Evolutionary conservation across 2,329 filamentous ascomycete species (phyloP).

Genomic region (Cordyceps cateniannulata): DNA sequence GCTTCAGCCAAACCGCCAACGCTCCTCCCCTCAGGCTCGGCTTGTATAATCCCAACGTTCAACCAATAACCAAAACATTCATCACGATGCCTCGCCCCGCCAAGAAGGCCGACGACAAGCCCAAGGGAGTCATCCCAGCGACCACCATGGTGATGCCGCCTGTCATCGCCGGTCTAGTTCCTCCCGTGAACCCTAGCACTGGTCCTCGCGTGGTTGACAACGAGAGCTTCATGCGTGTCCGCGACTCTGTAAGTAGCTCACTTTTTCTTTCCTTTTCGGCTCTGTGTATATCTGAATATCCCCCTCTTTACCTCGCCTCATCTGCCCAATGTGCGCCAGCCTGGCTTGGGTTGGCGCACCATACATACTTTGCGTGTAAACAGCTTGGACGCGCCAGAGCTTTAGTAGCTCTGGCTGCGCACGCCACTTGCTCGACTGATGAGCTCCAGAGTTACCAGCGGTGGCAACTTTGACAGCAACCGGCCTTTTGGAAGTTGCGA

Average conservation of each 20-base stretch:
- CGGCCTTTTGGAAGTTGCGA: neutral
- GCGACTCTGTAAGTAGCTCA: slow-evolving; percentile 66
- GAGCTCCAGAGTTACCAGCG: neutral
- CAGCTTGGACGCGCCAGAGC: neutral
- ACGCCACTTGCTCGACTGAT: neutral
- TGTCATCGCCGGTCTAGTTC: slow-evolving; percentile 17
- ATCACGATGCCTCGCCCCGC: slow-evolving; percentile 39
- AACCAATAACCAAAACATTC: slow-evolving; percentile 15
- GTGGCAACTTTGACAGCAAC: neutral
- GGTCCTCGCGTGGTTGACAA: slow-evolving; percentile 48
- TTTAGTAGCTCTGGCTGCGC: neutral
- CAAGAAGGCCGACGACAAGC: slow-evolving; percentile 36
- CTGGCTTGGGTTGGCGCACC: neutral
- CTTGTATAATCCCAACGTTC: slow-evolving; percentile 9
- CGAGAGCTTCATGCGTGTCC: slow-evolving; percentile 71
- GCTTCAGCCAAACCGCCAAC: neutral
- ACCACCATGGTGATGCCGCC: slow-evolving; percentile 34
- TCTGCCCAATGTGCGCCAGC: neutral
- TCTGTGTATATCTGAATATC: neutral
- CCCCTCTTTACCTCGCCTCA: neutral
- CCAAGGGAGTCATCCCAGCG: slow-evolving; percentile 30
- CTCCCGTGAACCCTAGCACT: slow-evolving; percentile 16
- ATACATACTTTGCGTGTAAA: neutral
- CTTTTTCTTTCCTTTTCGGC: slow-evolving; percentile 13
- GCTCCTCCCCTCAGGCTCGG: neutral